A percentile compares a stretch with the other conserved stretches of the same genome.
These are phyloP conservation scores for Penicillium sp. DNA, from an alignment of 2,329 filamentous ascomycete species.

Conservation along the genomic window DNA sequence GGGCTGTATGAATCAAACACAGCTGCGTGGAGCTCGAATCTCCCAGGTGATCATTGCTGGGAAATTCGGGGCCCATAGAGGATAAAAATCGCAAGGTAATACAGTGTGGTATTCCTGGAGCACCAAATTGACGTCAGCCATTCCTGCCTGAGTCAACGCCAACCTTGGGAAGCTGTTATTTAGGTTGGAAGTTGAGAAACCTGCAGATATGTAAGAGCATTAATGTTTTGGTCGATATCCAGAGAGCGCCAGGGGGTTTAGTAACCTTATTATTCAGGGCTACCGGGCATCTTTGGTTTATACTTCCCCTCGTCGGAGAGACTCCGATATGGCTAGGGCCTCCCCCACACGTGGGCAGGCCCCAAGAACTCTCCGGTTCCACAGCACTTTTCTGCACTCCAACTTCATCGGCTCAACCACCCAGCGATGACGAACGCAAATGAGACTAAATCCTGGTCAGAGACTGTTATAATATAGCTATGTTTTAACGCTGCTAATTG, in stretches of 20 bases:
- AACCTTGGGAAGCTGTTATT: no score
- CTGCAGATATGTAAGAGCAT: neutral
- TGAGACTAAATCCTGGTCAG: conserved; percentile 27
- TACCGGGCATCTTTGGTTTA: neutral
- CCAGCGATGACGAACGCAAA: conserved; percentile 19
- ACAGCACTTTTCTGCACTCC: conserved; percentile 14
- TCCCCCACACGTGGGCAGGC: neutral
- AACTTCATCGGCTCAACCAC: conserved; percentile 5
- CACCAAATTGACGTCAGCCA: no score
- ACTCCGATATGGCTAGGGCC: neutral
- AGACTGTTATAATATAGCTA: neutral
- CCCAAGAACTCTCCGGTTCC: neutral
- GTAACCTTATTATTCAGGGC: neutral
- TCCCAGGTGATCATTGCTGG: neutral
- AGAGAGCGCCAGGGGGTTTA: neutral
- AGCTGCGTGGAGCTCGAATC: neutral
- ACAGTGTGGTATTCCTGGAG: neutral
- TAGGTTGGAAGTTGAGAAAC: neutral
- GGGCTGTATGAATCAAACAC: neutral
- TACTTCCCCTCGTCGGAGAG: neutral
- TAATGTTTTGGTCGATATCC: neutral
- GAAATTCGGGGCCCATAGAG: neutral
- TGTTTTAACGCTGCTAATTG: neutral
- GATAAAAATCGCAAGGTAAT: neutral
- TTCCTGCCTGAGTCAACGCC: no score